These are phyloP conservation scores for Aspergillus intermedius DNA, from an alignment of 2,329 filamentous ascomycete genomes.

Conservation along the genomic window DNA sequence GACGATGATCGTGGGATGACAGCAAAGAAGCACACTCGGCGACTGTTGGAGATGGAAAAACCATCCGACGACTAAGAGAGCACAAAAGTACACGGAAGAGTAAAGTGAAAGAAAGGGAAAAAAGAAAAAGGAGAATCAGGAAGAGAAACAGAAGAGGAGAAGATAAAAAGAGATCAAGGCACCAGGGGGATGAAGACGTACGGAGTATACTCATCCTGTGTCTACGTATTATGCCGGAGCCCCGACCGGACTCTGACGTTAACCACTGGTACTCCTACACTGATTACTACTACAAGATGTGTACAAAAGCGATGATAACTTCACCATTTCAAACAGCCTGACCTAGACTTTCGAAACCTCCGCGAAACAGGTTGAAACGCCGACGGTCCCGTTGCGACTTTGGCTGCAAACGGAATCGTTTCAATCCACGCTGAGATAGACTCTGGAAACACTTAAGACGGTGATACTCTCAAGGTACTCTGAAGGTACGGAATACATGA, in stretches of 20 bases:
- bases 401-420: background rate
- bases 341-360: background rate
- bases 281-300: no score
- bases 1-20: background rate
- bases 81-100: no score
- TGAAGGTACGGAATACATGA: background rate
- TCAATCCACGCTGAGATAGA: background rate
- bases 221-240: no score
- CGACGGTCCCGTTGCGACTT: background rate
- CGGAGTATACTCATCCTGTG: no score
- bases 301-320: no score
- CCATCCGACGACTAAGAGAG: constrained; percentile 17
- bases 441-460: no score
- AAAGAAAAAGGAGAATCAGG: constrained; percentile 15
- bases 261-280: background rate
- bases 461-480: no score
- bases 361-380: background rate
- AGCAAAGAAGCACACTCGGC: constrained; percentile 12
- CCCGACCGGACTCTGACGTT: background rate
- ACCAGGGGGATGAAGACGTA: background rate
- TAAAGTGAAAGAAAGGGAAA: constrained; percentile 10
- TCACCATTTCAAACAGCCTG: no score
- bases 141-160: constrained; percentile 1
- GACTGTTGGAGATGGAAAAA: constrained; percentile 26
- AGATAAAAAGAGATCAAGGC: background rate